Evolutionary conservation across 2,329 filamentous ascomycete genomes (phyloP).

Genomic region (Zarea fungicola): DNA sequence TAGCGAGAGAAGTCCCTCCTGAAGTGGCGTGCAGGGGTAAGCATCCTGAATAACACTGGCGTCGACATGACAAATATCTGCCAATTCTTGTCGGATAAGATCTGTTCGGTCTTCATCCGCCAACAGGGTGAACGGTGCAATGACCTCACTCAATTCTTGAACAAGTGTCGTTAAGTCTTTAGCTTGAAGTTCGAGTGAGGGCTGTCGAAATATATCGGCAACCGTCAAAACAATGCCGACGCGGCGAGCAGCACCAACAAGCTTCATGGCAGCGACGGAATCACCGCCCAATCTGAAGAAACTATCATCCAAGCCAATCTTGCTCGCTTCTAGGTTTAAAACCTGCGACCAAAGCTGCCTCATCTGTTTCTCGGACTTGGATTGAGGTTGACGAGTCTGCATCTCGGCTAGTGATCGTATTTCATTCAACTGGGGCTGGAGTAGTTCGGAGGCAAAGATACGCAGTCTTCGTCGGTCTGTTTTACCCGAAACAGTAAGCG

Average conservation of each 20-base stretch:
- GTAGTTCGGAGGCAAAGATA: neutral
- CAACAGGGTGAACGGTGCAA: neutral
- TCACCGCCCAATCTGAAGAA: constrained; percentile 1
- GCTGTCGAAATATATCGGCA: neutral
- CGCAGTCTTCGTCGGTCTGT: neutral
- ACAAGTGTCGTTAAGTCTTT: neutral
- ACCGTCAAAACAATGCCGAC: neutral
- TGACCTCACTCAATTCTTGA: neutral
- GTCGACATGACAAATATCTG: neutral
- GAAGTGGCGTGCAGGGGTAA: neutral
- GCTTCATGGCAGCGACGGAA: neutral
- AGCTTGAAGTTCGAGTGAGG: neutral
- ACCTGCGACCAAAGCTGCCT: neutral
- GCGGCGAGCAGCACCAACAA: neutral
- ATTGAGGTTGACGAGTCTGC: neutral
- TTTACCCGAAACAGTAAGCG: neutral
- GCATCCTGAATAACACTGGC: neutral
- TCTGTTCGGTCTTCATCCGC: neutral
- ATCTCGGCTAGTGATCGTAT: neutral
- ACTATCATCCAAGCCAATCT: neutral
- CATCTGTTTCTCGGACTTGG: neutral
- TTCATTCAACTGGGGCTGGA: neutral
- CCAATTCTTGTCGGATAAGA: neutral
- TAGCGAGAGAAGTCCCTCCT: neutral
- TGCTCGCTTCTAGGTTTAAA: neutral